phyloP scores from a whole-genome alignment of 306 rosid genomes.

The Myrica gale region DNA sequence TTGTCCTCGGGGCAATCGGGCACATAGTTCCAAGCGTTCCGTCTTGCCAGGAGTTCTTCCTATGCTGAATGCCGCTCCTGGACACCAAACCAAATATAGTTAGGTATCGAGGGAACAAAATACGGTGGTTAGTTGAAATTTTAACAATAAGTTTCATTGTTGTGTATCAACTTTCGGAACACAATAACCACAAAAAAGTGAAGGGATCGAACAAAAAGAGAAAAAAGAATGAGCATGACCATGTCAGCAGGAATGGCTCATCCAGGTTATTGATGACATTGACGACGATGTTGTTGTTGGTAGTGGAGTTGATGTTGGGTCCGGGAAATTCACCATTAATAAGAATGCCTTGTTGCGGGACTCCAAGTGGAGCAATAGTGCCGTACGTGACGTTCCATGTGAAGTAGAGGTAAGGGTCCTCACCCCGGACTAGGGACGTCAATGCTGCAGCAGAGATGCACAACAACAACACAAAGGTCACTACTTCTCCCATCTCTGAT shows the following conservation, averaged over 20 bases:
- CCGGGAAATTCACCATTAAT: slow-evolving; percentile 79
- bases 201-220: neutral
- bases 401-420: slow-evolving; percentile 68
- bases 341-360: slow-evolving; percentile 83
- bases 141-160: neutral
- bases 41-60: slow-evolving; percentile 88
- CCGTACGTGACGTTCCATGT: slow-evolving; percentile 79
- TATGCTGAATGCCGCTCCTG: slow-evolving; percentile 71
- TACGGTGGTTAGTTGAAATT: neutral
- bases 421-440: slow-evolving; percentile 31
- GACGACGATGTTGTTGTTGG: slow-evolving; percentile 67
- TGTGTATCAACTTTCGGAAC: neutral
- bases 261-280: slow-evolving; percentile 74
- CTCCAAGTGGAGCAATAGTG: slow-evolving; percentile 70
- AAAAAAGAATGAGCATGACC: slow-evolving; percentile 27
- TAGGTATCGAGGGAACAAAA: neutral
- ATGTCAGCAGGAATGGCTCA: slow-evolving; percentile 72
- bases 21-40: slow-evolving; percentile 71
- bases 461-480: slow-evolving; percentile 26
- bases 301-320: slow-evolving; percentile 73
- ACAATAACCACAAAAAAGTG: neutral
- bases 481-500: slow-evolving; percentile 20
- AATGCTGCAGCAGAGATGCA: slow-evolving; percentile 35
- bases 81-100: neutral
- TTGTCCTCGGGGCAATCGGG: slow-evolving; percentile 64